These are phyloP conservation scores for Wickerhamomyces chambardii DNA, from an alignment of 805 yeast species.

Conservation along the genomic window DNA sequence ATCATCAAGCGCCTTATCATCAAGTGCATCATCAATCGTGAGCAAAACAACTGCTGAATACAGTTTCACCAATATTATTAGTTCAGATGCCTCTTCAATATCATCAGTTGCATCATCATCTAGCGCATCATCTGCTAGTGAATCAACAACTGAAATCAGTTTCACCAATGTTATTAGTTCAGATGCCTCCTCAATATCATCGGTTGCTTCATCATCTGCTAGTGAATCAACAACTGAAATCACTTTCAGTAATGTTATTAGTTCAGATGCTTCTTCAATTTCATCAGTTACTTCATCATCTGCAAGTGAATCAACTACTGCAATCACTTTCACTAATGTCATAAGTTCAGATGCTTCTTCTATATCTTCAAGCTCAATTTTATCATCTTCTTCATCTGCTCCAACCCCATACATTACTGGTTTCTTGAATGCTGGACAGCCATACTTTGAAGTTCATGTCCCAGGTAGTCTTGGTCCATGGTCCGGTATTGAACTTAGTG, in stretches of 20 bases:
- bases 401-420: background rate
- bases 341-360: background rate
- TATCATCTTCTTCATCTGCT: background rate
- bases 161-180: conserved; percentile 1
- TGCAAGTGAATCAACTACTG: background rate
- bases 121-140: too few relatives aligned
- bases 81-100: too few relatives aligned
- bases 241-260: too few relatives aligned
- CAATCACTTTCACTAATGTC: background rate
- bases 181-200: too few relatives aligned
- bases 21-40: too few relatives aligned
- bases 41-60: too few relatives aligned
- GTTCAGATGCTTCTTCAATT: too few relatives aligned
- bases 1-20: too few relatives aligned
- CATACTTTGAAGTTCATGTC: background rate
- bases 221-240: too few relatives aligned
- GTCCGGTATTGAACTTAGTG: background rate
- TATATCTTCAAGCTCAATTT: background rate
- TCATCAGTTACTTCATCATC: conserved; percentile 1
- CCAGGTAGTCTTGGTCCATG: background rate
- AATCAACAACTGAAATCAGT: too few relatives aligned
- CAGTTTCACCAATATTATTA: conserved; percentile 1
- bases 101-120: too few relatives aligned
- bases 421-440: background rate
- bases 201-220: too few relatives aligned